These are phyloP conservation scores for Phytophthora ramorum DNA, from an alignment of 352 stramenopile species.

Conservation along the genomic window DNA sequence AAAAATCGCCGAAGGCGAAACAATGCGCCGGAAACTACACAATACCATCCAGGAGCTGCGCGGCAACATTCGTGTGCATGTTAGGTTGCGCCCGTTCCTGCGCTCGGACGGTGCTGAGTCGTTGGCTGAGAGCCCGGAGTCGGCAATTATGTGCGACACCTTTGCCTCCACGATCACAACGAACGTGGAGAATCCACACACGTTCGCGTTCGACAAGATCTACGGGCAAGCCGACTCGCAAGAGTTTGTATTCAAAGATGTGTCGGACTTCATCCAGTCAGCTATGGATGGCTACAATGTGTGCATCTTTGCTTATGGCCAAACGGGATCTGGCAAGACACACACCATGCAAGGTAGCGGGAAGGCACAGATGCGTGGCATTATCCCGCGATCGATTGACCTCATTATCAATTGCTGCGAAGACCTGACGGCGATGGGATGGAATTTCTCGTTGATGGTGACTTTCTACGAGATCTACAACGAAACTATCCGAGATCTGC, in stretches of 20 bases:
- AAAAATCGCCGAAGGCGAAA: conserved; percentile 67
- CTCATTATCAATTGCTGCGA: conserved; percentile 86
- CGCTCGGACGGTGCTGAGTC: conserved; percentile 80
- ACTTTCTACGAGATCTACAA: conserved; percentile 99
- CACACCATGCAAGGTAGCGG: conserved; percentile 94
- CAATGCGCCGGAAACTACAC: conserved; percentile 95
- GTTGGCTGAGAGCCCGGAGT: conserved; percentile 48
- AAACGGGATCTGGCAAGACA: conserved; percentile 66
- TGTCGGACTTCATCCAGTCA: conserved; percentile 90
- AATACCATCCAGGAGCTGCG: conserved; percentile 99
- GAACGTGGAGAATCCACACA: conserved; percentile 74
- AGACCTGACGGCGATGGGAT: conserved; percentile 85
- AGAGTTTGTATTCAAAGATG: conserved; percentile 95
- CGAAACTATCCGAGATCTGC: conserved; percentile 98
- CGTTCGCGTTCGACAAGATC: conserved; percentile 98
- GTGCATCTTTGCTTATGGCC: conserved; percentile 99
- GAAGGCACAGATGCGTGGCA: conserved; percentile 95
- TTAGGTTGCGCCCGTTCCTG: conserved; percentile 93
- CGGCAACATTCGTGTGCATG: conserved; percentile 99
- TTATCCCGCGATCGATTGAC: conserved; percentile 98
- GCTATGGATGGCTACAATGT: conserved; percentile 99
- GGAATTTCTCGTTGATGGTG: conserved; percentile 96
- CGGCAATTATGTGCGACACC: conserved; percentile 68
- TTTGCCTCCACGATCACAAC: conserved; percentile 80
- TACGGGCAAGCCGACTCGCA: conserved; percentile 96